Conservation (phyloP, 2,329 filamentous ascomycete genomes). For the Daldinia sp. region DNA sequence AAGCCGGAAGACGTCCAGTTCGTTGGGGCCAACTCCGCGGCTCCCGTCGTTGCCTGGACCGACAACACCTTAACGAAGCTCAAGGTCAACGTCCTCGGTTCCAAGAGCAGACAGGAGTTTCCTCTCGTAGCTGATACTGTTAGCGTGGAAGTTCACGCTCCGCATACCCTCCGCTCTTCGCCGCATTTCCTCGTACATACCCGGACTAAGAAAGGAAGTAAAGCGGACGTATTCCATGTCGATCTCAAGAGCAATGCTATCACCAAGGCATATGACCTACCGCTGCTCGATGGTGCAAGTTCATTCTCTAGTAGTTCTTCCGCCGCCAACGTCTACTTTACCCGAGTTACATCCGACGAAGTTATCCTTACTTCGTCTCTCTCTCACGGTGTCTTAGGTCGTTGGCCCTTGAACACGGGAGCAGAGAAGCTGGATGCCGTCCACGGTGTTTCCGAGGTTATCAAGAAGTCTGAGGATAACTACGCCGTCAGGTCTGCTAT, state of each 20-base stretch:
- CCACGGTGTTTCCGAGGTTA: slow-evolving; percentile 82
- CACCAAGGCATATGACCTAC: slow-evolving; percentile 81
- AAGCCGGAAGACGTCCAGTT: slow-evolving; percentile 72
- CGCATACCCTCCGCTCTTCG: slow-evolving; percentile 73
- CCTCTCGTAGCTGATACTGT: slow-evolving; percentile 57
- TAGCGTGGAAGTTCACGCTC: slow-evolving; percentile 74
- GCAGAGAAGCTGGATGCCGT: slow-evolving; percentile 58
- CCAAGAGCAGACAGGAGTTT: slow-evolving; percentile 64
- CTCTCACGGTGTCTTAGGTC: slow-evolving; percentile 77
- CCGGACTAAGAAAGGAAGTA: slow-evolving; percentile 73
- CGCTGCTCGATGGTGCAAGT: slow-evolving; percentile 73
- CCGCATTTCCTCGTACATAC: slow-evolving; percentile 89
- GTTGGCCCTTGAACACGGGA: slow-evolving; percentile 69
- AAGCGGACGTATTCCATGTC: slow-evolving; percentile 87
- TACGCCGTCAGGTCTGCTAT: slow-evolving; percentile 83
- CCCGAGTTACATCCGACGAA: slow-evolving; percentile 78
- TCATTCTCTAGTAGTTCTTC: slow-evolving; percentile 81
- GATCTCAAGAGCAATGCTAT: slow-evolving; percentile 74
- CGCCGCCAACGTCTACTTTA: slow-evolving; percentile 88
- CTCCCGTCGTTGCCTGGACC: slow-evolving; percentile 79
- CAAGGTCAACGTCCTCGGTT: slow-evolving; percentile 75
- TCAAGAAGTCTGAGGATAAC: slow-evolving; percentile 71
- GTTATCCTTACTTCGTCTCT: slow-evolving; percentile 76
- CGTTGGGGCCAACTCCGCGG: slow-evolving; percentile 78
- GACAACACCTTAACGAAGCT: slow-evolving; percentile 69